A percentile compares a stretch with the other conserved stretches of the same genome.
Evolutionary conservation across 768 basidiomycete species (phyloP).

Genomic region (Amanita pallidorosea): DNA sequence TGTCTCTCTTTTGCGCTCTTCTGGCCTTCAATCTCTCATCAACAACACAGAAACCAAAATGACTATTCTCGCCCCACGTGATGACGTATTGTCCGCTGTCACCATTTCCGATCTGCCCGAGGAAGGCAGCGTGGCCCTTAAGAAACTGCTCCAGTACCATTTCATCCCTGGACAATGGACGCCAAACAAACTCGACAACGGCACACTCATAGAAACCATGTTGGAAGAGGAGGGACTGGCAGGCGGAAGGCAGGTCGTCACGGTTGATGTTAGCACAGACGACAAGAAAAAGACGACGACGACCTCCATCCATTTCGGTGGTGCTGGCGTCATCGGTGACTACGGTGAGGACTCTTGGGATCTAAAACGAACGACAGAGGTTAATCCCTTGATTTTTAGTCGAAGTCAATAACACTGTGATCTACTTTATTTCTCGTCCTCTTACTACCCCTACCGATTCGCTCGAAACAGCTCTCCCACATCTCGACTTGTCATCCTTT

Average conservation of each 20-base stretch:
- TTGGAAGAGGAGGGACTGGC: conserved; percentile 61
- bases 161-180: conserved; percentile 79
- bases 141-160: conserved; percentile 74
- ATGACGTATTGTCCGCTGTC: conserved; percentile 67
- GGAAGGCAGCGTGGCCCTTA: conserved; percentile 58
- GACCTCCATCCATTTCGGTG: conserved; percentile 69
- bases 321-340: conserved; percentile 69
- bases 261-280: conserved; percentile 47
- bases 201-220: conserved; percentile 72
- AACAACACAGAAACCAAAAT: conserved; percentile 58
- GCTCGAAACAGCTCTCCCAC: conserved; percentile 69
- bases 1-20: conserved; percentile 79
- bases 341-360: conserved; percentile 40
- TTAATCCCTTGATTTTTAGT: conserved; percentile 32
- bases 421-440: conserved; percentile 84
- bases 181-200: conserved; percentile 57
- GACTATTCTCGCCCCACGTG: conserved; percentile 87
- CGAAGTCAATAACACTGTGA: conserved; percentile 61
- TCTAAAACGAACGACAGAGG: neutral
- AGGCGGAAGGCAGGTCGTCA: conserved; percentile 60
- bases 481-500: conserved; percentile 82
- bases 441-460: conserved; percentile 76
- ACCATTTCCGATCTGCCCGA: conserved; percentile 47
- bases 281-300: conserved; percentile 34
- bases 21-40: conserved; percentile 59